Base-by-base conservation (phyloP, 1,284 basidiomycete species). In the Veloboletus limbatus region DNA sequence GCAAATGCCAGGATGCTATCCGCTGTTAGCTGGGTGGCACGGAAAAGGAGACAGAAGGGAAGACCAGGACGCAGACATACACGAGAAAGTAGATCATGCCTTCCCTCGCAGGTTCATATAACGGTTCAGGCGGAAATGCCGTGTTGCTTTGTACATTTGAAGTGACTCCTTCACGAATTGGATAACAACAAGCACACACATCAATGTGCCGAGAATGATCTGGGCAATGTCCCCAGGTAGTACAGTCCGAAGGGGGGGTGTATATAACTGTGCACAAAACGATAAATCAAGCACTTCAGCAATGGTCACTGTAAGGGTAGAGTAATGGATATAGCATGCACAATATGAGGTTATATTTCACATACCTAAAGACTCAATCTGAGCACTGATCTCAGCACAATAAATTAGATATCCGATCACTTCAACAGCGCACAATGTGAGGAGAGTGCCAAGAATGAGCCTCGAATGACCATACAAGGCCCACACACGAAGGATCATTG, bases 401-500 rank as follows among this genome's bases (percentile, higher is more conserved):
- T n/a, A 5, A 8, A 43, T 9, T 2, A 38, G n/a, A 9, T 32
- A 21, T 22, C 22, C 3, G 10, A 54, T 9, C 1, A 35, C 20
- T 30, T 51, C 48, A 4, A 25, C 3, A 3, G 17, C n/a, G 9
- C 44, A 54, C 27, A 54, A n/a, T 2, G 22, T 3, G 14, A 51
- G 37, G 22, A 54, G 52, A 7, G 36, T 13, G 13, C 28, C 31
- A 16, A 54, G 31, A 9, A 54, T 35, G 8, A 38, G 10, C 32
- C 4, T 46, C 6, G 52, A 54, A 7, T 17, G 32, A 13, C 11
- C 4, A 17, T 54, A 54, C 20, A 54, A 33, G 22, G 38, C 44
- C 40, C 52, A 54, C 18, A 54, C 30, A 22, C 52, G 52, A 8
- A 54, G 52, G 17, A 50, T 37, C 52, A 53, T 54, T 4, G 25